A percentile compares a stretch with the other conserved stretches of the same genome.
phyloP scores from a whole-genome alignment of 257 asterid genomes.

The Solanum tarapatanum region DNA sequence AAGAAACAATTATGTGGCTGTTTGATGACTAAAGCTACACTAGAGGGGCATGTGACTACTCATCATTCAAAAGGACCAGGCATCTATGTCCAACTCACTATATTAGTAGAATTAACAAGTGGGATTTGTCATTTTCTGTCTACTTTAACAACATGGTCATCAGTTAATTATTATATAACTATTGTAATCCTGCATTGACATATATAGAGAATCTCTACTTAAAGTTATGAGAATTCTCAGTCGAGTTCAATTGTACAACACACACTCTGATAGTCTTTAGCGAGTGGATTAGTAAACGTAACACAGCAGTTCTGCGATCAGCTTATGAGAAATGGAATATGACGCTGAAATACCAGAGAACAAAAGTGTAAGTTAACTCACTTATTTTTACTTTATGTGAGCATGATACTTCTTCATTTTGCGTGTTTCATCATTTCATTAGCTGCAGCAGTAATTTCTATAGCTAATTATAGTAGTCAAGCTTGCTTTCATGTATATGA shows the following conservation, averaged over 20 bases:
- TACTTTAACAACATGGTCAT: not conserved
- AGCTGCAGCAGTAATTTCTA: not conserved
- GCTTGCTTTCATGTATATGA: not conserved
- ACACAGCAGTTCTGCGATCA: not conserved
- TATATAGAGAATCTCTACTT: not conserved
- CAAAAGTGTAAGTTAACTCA: not conserved
- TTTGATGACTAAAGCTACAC: not conserved
- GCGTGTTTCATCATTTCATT: not conserved
- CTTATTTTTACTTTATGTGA: not conserved
- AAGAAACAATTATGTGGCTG: not conserved
- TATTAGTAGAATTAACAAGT: not conserved
- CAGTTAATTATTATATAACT: not conserved
- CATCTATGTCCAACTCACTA: not conserved
- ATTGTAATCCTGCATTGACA: not conserved
- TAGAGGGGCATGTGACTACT: conserved; percentile 1
- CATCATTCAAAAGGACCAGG: not conserved
- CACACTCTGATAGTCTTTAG: not conserved
- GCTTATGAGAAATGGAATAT: not conserved
- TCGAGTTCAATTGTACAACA: not conserved
- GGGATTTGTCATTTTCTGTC: not conserved
- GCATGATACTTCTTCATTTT: not conserved
- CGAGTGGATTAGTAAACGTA: not conserved
- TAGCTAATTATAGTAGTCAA: not conserved
- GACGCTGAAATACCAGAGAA: not conserved
- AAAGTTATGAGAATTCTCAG: not conserved